These are phyloP conservation scores for Elsinoe batatas DNA, from an alignment of 2,329 filamentous ascomycete species.

Conservation along the genomic window DNA sequence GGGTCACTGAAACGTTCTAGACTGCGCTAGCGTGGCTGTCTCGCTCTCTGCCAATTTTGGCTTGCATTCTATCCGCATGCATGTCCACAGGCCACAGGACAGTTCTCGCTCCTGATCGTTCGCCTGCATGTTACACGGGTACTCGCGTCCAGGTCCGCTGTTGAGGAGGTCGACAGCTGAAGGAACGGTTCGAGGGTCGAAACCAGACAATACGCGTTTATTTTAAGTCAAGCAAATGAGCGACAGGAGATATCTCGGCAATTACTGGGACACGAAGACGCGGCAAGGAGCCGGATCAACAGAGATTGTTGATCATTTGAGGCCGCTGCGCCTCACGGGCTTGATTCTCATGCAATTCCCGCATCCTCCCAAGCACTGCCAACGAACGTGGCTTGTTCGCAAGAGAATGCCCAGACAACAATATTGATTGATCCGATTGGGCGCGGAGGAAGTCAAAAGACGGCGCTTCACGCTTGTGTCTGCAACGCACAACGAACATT, in stretches of 20 bases:
- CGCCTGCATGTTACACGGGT: background rate
- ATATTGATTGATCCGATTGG: background rate
- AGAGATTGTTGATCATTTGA: background rate
- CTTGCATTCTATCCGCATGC: background rate
- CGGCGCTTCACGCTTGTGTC: no score
- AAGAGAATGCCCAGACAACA: background rate
- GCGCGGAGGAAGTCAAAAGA: background rate
- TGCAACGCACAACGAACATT: background rate
- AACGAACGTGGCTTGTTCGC: background rate
- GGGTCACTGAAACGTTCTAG: constrained; percentile 4
- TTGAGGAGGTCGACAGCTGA: background rate
- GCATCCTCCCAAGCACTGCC: background rate
- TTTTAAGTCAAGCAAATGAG: background rate
- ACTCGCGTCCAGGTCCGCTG: background rate
- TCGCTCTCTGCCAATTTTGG: constrained; percentile 8
- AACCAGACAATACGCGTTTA: background rate
- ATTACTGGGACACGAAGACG: background rate
- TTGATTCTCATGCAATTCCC: background rate
- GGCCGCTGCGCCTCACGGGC: background rate
- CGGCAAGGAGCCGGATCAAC: constrained; percentile 4
- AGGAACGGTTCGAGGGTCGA: background rate
- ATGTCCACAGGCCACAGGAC: background rate
- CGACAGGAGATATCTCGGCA: constrained; percentile 7
- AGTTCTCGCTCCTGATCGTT: background rate
- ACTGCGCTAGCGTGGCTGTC: constrained; percentile 9